A percentile compares a stretch with the other conserved stretches of the same genome.
These are phyloP conservation scores for Nakazawaea laoshanensis DNA, from an alignment of 805 yeast species.

Conservation along the genomic window DNA sequence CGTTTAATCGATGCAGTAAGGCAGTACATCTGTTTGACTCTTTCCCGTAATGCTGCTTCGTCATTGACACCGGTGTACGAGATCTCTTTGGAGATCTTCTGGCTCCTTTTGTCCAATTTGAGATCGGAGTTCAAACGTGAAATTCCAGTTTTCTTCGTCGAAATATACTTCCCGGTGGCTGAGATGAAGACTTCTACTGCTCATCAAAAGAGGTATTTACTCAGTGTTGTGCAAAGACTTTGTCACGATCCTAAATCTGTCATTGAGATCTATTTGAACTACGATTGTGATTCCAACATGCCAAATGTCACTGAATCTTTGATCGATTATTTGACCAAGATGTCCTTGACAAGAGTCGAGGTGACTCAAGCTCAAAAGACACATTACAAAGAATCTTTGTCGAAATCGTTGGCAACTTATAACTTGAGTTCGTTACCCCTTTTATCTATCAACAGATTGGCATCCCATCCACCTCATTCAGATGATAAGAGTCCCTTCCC, in stretches of 20 bases:
- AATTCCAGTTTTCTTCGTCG: conserved; percentile 87
- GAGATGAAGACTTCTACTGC: conserved; percentile 87
- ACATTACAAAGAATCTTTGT: conserved; percentile 39
- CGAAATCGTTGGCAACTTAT: conserved; percentile 62
- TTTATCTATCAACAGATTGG: conserved; percentile 59
- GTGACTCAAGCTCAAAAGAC: conserved; percentile 61
- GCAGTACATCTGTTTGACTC: conserved; percentile 72
- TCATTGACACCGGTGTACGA: conserved; percentile 89
- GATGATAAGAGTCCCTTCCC: conserved; percentile 51
- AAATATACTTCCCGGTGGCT: conserved; percentile 88
- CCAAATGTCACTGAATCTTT: conserved; percentile 82
- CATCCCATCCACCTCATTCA: conserved; percentile 44
- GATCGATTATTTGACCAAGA: conserved; percentile 67
- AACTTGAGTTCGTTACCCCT: conserved; percentile 69
- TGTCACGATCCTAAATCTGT: conserved; percentile 85
- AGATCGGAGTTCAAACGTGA: conserved; percentile 87
- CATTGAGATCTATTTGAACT: conserved; percentile 88
- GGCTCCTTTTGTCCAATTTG: conserved; percentile 77
- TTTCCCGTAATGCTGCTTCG: conserved; percentile 90
- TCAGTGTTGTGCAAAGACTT: conserved; percentile 71
- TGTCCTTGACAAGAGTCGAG: conserved; percentile 63
- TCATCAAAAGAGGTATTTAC: conserved; percentile 85
- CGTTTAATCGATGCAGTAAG: conserved; percentile 72
- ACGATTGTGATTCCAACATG: conserved; percentile 81
- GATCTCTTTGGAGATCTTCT: conserved; percentile 84